Evolutionary conservation across 2,329 filamentous ascomycete species (phyloP).

Genomic region (Claviceps sp.): DNA sequence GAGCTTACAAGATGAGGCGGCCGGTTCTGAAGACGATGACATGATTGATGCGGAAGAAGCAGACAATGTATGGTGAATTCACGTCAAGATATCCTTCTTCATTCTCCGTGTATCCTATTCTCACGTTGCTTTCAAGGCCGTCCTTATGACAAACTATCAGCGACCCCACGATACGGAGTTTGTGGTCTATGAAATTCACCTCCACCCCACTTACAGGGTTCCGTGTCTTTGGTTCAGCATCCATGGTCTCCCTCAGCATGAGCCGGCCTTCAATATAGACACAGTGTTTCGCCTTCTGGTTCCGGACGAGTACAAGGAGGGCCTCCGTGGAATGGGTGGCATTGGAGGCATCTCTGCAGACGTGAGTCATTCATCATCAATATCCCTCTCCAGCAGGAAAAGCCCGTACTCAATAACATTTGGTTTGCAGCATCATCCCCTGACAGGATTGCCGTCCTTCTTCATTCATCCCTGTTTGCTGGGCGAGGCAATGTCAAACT

Average conservation of each 20-base stretch:
- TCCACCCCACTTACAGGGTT: slow-evolving; percentile 61
- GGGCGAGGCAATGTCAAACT: slow-evolving; percentile 60
- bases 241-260: slow-evolving; percentile 40
- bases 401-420: slow-evolving; percentile 22
- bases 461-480: slow-evolving; percentile 91
- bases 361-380: slow-evolving; percentile 37
- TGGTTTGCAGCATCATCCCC: slow-evolving; percentile 59
- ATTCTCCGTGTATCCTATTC: slow-evolving; percentile 6
- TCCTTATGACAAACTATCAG: slow-evolving; percentile 17
- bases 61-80: slow-evolving; percentile 30
- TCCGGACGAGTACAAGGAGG: slow-evolving; percentile 47
- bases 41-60: slow-evolving; percentile 38
- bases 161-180: slow-evolving; percentile 24
- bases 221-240: slow-evolving; percentile 67
- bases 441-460: slow-evolving; percentile 64
- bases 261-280: slow-evolving; percentile 48
- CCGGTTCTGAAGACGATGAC: slow-evolving; percentile 24
- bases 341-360: slow-evolving; percentile 65
- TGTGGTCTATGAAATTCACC: slow-evolving; percentile 60
- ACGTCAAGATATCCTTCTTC: not conserved
- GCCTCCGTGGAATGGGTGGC: slow-evolving; percentile 46
- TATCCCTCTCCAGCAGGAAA: not conserved
- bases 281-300: slow-evolving; percentile 59
- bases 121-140: slow-evolving; percentile 23
- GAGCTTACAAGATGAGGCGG: slow-evolving; percentile 7